Evolutionary conservation across 2,329 filamentous ascomycete species (phyloP).

Genomic region (Periconia macrospinosa): DNA sequence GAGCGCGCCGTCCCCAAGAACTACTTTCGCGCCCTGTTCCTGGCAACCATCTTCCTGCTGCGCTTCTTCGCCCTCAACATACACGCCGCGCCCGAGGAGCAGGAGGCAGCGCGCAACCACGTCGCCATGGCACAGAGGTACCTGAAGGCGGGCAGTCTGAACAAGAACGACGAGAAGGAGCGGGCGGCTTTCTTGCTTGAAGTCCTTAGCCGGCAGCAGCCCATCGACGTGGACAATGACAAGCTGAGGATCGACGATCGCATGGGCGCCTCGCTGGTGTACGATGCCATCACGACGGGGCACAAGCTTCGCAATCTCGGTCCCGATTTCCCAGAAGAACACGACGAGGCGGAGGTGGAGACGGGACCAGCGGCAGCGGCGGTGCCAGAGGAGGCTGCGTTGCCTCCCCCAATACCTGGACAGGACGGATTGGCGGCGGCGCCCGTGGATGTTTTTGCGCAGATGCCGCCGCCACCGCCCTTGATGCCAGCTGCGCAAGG

Average conservation of each 20-base stretch:
- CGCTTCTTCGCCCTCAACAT: conserved; percentile 26
- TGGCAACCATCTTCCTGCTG: conserved; percentile 23
- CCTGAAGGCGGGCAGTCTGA: conserved; percentile 13
- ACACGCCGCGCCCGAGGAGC: conserved; percentile 19
- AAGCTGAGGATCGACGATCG: conserved; percentile 22
- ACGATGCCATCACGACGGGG: conserved; percentile 19
- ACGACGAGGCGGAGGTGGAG: not conserved
- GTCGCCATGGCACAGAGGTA: conserved; percentile 22
- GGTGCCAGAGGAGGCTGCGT: not conserved
- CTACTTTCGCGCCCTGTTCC: conserved; percentile 18
- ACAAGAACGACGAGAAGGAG: conserved; percentile 13
- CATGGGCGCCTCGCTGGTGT: conserved; percentile 21
- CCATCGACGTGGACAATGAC: conserved; percentile 16
- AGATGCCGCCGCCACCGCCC: not conserved
- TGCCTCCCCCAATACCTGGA: not conserved
- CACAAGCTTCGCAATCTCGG: conserved; percentile 16
- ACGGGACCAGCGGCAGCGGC: not conserved
- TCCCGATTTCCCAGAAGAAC: conserved; percentile 12
- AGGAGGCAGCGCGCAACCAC: conserved; percentile 25
- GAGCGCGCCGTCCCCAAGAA: conserved; percentile 20
- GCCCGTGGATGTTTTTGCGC: not conserved
- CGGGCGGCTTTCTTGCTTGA: conserved; percentile 18
- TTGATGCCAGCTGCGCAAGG: not conserved
- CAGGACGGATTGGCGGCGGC: not conserved
- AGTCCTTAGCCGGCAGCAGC: conserved; percentile 16